Evolutionary conservation across 73 alveolate genomes (phyloP).

Genomic region (Loxodes magnus): DNA sequence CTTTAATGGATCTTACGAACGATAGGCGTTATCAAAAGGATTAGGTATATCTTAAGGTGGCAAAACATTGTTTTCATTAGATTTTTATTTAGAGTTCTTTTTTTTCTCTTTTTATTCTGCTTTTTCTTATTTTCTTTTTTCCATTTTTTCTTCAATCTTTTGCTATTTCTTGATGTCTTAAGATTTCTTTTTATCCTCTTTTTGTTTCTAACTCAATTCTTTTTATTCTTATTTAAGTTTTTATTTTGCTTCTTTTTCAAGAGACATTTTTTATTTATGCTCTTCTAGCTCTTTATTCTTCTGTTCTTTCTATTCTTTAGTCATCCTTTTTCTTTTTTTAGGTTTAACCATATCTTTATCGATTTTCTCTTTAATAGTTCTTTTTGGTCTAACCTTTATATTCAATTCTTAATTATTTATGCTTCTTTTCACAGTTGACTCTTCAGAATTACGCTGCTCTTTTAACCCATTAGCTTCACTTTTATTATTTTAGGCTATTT

Average conservation of each 20-base stretch:
- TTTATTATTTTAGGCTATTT: too few species aligned
- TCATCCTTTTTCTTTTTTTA: neutral
- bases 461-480: too few species aligned
- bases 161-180: neutral
- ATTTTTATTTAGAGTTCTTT: neutral
- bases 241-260: too few species aligned
- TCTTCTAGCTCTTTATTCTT: too few species aligned
- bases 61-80: neutral
- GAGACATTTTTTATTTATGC: too few species aligned
- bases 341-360: neutral
- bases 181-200: neutral
- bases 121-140: neutral
- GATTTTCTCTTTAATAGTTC: neutral
- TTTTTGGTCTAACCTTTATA: neutral
- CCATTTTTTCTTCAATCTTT: neutral
- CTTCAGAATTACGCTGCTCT: too few species aligned
- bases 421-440: too few species aligned
- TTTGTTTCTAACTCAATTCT: neutral
- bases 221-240: neutral
- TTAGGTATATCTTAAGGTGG: neutral
- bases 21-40: slow-evolving; percentile 8
- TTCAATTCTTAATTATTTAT: neutral
- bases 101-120: neutral
- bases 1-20: neutral
- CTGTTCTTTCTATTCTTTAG: neutral